phyloP scores from a whole-genome alignment of 352 stramenopile genomes.

The Thraustotheca clavata region DNA sequence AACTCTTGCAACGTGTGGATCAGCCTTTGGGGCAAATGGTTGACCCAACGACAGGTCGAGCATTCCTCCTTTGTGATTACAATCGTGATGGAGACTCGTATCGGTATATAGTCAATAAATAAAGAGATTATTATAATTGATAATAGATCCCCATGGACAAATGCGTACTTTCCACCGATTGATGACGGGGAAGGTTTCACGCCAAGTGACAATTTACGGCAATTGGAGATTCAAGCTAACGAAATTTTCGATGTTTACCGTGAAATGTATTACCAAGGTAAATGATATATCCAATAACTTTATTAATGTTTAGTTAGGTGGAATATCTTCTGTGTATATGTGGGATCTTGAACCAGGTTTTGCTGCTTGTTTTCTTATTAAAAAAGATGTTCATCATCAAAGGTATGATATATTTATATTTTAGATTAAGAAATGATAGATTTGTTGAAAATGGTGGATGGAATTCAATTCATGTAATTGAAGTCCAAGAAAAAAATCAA shows the following conservation, averaged over 20 bases:
- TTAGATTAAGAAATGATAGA: constrained; percentile 10
- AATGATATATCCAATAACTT: too few relatives aligned
- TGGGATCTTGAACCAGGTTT: constrained; percentile 93
- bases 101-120: constrained; percentile 27
- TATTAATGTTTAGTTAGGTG: too few relatives aligned
- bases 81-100: constrained; percentile 92
- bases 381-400: constrained; percentile 85
- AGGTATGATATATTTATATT: constrained; percentile 9
- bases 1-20: constrained; percentile 90
- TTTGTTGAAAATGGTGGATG: constrained; percentile 83
- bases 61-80: constrained; percentile 93
- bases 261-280: constrained; percentile 92
- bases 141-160: constrained; percentile 86
- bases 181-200: constrained; percentile 83
- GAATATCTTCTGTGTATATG: constrained; percentile 92
- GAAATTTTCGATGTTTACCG: constrained; percentile 96
- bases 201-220: constrained; percentile 79
- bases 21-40: constrained; percentile 85
- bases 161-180: constrained; percentile 77
- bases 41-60: constrained; percentile 77
- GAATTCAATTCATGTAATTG: constrained; percentile 94
- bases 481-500: constrained; percentile 67
- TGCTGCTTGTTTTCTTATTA: constrained; percentile 90
- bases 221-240: constrained; percentile 91
- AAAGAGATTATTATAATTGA: too few relatives aligned